A percentile compares a stretch with the other conserved stretches of the same genome.
Conservation (phyloP, 2,329 filamentous ascomycete genomes). For the Albophoma yamanashiensis region DNA sequence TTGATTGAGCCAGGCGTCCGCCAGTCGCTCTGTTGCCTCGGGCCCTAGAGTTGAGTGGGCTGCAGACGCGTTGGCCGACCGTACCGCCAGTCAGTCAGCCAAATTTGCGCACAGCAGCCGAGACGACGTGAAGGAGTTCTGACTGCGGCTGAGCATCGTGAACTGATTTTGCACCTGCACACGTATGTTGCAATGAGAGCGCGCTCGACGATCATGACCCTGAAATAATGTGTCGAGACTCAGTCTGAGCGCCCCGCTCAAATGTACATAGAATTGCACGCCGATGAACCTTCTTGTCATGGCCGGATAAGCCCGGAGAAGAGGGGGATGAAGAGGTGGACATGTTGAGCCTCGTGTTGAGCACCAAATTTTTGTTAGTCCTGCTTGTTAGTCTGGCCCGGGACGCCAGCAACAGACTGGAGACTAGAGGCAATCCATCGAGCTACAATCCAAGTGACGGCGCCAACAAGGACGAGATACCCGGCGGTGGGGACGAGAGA, state of each 20-base stretch:
- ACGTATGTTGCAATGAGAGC: background rate
- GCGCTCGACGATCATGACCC: background rate
- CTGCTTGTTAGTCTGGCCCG: conserved; percentile 25
- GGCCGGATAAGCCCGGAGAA: background rate
- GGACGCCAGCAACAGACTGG: conserved; percentile 13
- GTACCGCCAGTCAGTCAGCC: background rate
- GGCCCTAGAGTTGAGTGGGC: background rate
- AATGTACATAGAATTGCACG: conserved; percentile 18
- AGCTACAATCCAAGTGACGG: conserved; percentile 32
- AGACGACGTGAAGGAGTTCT: background rate
- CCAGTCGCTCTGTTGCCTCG: background rate
- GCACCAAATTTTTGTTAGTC: conserved; percentile 11
- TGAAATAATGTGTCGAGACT: conserved; percentile 1
- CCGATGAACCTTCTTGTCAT: background rate
- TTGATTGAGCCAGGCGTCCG: background rate
- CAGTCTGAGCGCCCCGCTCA: conserved; percentile 10
- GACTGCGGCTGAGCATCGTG: background rate
- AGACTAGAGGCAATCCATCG: conserved; percentile 18
- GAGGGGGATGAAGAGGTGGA: background rate
- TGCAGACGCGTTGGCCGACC: background rate
- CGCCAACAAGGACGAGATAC: conserved; percentile 57
- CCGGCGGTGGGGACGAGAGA: conserved; percentile 63
- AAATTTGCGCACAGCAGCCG: background rate
- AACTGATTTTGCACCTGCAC: background rate
- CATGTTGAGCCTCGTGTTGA: background rate